Evolutionary conservation across 306 rosid genomes (phyloP), one percentile per base, ranked within the genome.

Genomic region (Castanopsis chinensis): DNA sequence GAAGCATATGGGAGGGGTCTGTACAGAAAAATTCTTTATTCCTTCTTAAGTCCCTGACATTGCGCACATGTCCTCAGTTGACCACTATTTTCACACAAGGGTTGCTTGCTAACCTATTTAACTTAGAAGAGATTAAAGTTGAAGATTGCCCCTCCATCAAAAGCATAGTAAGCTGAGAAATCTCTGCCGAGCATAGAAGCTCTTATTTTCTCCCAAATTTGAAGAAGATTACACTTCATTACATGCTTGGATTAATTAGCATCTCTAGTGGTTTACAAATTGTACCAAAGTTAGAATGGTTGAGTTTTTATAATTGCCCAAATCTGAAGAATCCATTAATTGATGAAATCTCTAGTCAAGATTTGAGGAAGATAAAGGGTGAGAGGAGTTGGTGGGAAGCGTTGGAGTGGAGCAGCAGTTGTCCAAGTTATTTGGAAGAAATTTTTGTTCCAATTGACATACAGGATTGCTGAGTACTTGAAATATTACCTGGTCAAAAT

Each of bases 21-120:
- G 12, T 35, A n/a, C 74, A 13, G 6, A n/a, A n/a, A n/a, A n/a
- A n/a, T n/a, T n/a, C n/a, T n/a, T 30, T 17, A 6, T 69, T 30
- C 23, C 71, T 69, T 18, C 12, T 84, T 5, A 78, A 73, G 65
- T 72, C 23, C 27, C 27, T 84, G 13, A 9, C 37, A 35, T 28
- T 84, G 57, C 82, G 81, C 7, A 80, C 57, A 58, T 84, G 87
- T 11, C 82, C 87, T 28, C 21, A 33, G 28, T 51, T 83, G 71
- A 54, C 27, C 13, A 79, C 78, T 33, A 14, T 78, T 14, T 74
- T 83, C 71, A 33, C 75, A 5, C 0, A 25, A 21, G 25, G 14
- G 21, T 28, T 73, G 49, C n/a, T 82, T 11, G 27, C 4, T 6
- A 56, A 56, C 4, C 76, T 77, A 14, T 18, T 7, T 5, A n/a